Evolutionary conservation across 345 rosid species (phyloP).

Genomic region (Citrus maxima): DNA sequence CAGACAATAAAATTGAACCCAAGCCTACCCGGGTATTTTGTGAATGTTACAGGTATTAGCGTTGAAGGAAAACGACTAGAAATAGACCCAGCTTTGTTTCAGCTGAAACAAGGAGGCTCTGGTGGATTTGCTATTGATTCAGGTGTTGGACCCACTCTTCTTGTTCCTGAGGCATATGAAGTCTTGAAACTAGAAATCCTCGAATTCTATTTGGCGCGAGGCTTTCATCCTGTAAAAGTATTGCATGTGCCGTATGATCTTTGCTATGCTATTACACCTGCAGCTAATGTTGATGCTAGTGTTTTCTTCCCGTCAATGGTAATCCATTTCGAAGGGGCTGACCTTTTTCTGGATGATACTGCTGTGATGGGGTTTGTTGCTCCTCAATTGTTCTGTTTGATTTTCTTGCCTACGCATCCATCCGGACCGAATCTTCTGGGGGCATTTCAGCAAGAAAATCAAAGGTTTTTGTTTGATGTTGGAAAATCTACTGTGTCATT

Average conservation of each 20-base stretch:
- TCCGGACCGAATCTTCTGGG: neutral
- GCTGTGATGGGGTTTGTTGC: neutral
- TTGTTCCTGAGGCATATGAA: neutral
- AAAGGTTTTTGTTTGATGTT: conserved; percentile 5
- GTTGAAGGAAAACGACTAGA: neutral
- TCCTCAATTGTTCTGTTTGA: neutral
- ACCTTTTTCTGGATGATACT: neutral
- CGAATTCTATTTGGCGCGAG: too few species aligned
- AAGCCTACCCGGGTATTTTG: neutral
- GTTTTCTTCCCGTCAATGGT: neutral
- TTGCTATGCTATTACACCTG: neutral
- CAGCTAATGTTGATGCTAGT: neutral
- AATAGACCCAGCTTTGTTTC: neutral
- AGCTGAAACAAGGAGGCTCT: neutral
- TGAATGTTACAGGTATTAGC: neutral
- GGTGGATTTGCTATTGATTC: conserved; percentile 11
- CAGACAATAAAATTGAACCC: too few species aligned
- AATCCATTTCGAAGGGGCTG: neutral
- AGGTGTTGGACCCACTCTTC: neutral
- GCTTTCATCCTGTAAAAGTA: neutral
- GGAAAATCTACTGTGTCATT: neutral
- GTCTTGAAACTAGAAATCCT: neutral
- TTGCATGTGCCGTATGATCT: neutral
- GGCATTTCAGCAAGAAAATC: conserved; percentile 7
- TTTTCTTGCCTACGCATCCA: neutral